Conservation (phyloP, 2,329 filamentous ascomycete genomes). For the Dactylonectria estremocensis region DNA sequence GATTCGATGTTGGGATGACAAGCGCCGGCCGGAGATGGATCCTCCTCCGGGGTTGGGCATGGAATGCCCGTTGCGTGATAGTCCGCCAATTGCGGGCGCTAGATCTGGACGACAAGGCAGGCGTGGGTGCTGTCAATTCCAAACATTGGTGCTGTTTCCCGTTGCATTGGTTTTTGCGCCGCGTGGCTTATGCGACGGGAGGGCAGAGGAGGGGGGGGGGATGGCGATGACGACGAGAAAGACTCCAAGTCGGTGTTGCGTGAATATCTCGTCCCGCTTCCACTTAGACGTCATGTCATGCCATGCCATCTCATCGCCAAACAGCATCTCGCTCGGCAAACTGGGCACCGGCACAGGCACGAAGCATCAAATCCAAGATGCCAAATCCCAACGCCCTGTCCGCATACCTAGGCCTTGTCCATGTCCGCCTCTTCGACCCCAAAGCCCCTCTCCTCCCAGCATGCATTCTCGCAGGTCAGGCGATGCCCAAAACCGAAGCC, state of each 20-base stretch:
- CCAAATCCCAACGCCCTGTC: neutral
- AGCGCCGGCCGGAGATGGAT: slow-evolving; percentile 36
- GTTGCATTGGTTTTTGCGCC: neutral
- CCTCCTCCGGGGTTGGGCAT: slow-evolving; percentile 3
- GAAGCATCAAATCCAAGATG: no score
- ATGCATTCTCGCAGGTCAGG: slow-evolving; percentile 2
- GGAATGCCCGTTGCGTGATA: slow-evolving; percentile 7
- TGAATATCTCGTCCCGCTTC: no score
- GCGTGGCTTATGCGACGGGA: neutral
- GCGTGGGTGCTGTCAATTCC: neutral
- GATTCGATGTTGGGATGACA: slow-evolving; percentile 27
- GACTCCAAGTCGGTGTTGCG: no score
- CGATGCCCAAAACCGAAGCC: slow-evolving; percentile 34
- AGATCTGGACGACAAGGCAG: neutral
- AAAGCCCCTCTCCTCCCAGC: neutral
- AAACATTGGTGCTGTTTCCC: neutral
- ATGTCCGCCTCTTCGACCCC: neutral
- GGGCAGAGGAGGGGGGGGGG: neutral
- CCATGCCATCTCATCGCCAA: no score
- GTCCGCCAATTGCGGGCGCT: slow-evolving; percentile 31
- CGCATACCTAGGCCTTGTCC: neutral
- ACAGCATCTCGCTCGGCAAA: no score
- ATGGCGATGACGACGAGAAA: no score
- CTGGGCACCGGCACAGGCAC: no score
- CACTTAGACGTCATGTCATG: no score